These are phyloP conservation scores for Jimgerdemannia lactiflua DNA, from an alignment of 192 early-diverging fungal genomes.

Conservation along the genomic window DNA sequence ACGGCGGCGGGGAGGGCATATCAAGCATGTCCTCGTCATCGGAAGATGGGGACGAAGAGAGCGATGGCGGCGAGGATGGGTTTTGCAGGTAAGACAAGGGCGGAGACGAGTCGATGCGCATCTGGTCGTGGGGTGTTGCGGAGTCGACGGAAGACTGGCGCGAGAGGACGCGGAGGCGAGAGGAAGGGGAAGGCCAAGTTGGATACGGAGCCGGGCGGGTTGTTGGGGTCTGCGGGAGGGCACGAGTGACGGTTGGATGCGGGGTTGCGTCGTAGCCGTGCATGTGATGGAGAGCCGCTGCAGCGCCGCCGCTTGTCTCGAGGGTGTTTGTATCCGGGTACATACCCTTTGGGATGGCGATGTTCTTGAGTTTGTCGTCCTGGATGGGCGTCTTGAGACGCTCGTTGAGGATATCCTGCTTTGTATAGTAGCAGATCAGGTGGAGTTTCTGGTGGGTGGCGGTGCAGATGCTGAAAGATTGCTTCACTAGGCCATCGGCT, in stretches of 20 bases:
- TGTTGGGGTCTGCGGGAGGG: neutral
- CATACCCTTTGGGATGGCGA: conserved; percentile 74
- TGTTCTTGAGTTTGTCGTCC: conserved; percentile 59
- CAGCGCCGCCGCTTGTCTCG: conserved; percentile 29
- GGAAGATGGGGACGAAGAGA: conserved; percentile 31
- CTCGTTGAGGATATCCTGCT: conserved; percentile 68
- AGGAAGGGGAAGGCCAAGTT: neutral
- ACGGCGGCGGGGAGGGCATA: neutral
- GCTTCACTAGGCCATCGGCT: conserved; percentile 83
- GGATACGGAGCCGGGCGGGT: neutral
- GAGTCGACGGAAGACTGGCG: conserved; percentile 5
- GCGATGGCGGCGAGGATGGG: conserved; percentile 22
- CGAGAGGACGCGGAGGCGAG: conserved; percentile 7
- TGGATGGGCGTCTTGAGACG: conserved; percentile 65
- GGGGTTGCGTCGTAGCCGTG: conserved; percentile 10
- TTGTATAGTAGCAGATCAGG: conserved; percentile 89
- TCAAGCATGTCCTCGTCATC: conserved; percentile 29
- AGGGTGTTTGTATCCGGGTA: conserved; percentile 73
- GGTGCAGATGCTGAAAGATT: conserved; percentile 85
- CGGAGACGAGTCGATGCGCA: neutral
- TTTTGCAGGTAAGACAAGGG: neutral
- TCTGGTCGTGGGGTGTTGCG: neutral
- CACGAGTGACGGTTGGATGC: neutral
- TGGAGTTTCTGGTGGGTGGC: conserved; percentile 77
- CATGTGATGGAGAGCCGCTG: conserved; percentile 25